phyloP scores from a whole-genome alignment of 2,329 filamentous ascomycete species.

The Dothistroma septosporum region DNA sequence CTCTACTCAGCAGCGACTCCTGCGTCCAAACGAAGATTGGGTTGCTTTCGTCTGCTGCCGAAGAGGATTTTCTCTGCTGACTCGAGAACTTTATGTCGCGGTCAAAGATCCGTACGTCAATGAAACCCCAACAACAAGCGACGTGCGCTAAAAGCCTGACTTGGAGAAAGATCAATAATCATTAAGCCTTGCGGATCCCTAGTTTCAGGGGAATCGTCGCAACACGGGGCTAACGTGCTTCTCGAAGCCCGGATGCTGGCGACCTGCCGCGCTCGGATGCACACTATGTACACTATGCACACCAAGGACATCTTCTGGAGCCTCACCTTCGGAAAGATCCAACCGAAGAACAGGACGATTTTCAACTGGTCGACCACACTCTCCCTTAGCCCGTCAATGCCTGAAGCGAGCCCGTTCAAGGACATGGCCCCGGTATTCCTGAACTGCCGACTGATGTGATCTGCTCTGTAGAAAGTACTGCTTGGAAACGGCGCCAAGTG shows the following conservation, averaged over 20 bases:
- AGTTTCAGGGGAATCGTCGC: neutral
- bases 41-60: neutral
- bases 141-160: neutral
- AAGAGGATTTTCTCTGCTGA: neutral
- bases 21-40: neutral
- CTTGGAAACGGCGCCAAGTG: neutral
- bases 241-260: neutral
- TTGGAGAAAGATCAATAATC: neutral
- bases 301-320: neutral
- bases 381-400: neutral
- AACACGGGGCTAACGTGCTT: neutral
- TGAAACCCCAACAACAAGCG: neutral
- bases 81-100: neutral
- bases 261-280: neutral
- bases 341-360: neutral
- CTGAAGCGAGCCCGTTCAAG: neutral
- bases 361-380: neutral
- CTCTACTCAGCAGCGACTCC: neutral
- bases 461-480: neutral
- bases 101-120: too few species aligned
- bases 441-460: neutral
- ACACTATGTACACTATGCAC: neutral
- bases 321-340: neutral
- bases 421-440: neutral
- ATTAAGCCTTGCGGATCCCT: neutral